Base-by-base conservation (phyloP, 106 monocot species). In the Ottelia alismoides region DNA sequence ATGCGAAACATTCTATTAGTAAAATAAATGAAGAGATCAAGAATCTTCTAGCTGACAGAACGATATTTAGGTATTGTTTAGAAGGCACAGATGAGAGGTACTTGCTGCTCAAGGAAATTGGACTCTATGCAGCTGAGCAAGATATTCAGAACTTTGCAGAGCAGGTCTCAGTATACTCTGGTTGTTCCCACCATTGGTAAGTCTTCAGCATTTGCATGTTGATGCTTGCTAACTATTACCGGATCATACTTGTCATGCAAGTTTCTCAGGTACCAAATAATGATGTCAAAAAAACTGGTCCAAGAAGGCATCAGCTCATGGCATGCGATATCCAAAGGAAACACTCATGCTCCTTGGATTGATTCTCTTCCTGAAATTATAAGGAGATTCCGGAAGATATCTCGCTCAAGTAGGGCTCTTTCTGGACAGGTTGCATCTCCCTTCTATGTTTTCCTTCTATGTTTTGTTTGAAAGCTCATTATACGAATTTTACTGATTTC, bases 111-210 rank as follows among this genome's bases (percentile, higher is more conserved):
- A 85, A 69, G 70, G 67, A 70, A 27, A 64, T 74, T 9, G 47
- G 65, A 62, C 29, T 52, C 35, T 79, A 56, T 52, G 56, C 75
- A 7, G 75, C 66, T 51, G 69, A 82, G 53, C 60, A 85, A 58
- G 82, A 79, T 58, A 58, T 90, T 20, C 51, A 14, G 4, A 73
- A 72, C 20, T 90, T 98, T 68, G 77, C 79, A 11, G 72, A 90
- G 30, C 76, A 85, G 63, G 70, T 98, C 62, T 85, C 71, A 29
- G 51, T 85, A 54, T 98, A 82, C 58, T 51, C 79, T 65, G 98
- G 90, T 52, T 98, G 98, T 64, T 62, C 65, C 31, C 98, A 98
- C 69, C 90, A 98, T 68, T 47, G 82, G 98, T 98, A 75, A 66
- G 49, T 25, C 12, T 20, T 45, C 28, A 53, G 16, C n/a, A n/a